Evolutionary conservation across 2,329 filamentous ascomycete genomes (phyloP).

Genomic region (Sclerotinia minor): DNA sequence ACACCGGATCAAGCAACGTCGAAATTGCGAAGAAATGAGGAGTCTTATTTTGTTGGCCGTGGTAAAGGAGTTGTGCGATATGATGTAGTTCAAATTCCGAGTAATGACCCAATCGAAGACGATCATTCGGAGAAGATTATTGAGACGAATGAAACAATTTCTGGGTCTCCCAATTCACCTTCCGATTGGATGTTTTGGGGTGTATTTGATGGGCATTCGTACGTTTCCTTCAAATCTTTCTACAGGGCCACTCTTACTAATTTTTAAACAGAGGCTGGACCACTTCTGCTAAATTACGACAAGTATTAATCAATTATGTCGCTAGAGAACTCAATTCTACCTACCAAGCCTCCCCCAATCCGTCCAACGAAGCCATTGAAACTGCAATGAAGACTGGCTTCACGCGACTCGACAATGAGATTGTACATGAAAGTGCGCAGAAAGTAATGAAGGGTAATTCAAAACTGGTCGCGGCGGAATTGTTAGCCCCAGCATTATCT

Average conservation of each 20-base stretch:
- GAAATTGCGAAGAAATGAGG: conserved; percentile 84
- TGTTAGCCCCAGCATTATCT: conserved; percentile 88
- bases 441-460: conserved; percentile 88
- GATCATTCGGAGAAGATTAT: conserved; percentile 98
- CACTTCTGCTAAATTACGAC: conserved; percentile 91
- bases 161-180: conserved; percentile 49
- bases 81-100: conserved; percentile 89
- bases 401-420: conserved; percentile 84
- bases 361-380: conserved; percentile 79
- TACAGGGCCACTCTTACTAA: background rate
- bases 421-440: conserved; percentile 87
- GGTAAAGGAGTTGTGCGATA: conserved; percentile 92
- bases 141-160: conserved; percentile 64
- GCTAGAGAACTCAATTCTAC: conserved; percentile 90
- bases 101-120: conserved; percentile 97
- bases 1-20: conserved; percentile 90
- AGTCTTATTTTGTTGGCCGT: conserved; percentile 86
- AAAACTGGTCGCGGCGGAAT: conserved; percentile 85
- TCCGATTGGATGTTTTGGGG: conserved; percentile 99
- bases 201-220: conserved; percentile 97
- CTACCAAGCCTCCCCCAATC: conserved; percentile 73
- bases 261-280: conserved; percentile 76
- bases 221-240: conserved; percentile 39
- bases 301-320: conserved; percentile 88
- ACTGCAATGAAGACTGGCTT: conserved; percentile 92